Percentiles rank a stretch among this genome's conserved stretches.
Evolutionary conservation across 495 filamentous ascomycete genomes (phyloP).

Genomic region (Eremomyces bilateralis): DNA sequence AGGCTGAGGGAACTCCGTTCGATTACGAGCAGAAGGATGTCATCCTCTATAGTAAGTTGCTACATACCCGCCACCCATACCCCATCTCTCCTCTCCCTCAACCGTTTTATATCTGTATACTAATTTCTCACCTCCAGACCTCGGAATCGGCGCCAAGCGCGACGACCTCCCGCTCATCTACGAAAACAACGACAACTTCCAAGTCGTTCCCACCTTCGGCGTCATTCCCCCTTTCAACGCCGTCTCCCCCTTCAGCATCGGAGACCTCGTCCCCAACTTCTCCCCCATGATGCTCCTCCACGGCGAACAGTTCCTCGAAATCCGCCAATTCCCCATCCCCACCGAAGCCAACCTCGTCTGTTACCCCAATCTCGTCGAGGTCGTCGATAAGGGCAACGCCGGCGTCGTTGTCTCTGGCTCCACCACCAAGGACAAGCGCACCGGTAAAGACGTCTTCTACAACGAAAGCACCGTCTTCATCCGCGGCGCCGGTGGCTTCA

Average conservation of each 20-base stretch:
- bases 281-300: slow-evolving; percentile 97
- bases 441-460: slow-evolving; percentile 83
- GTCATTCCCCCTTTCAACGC: slow-evolving; percentile 87
- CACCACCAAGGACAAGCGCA: slow-evolving; percentile 57
- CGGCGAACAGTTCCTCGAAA: slow-evolving; percentile 95
- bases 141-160: slow-evolving; percentile 84
- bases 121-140: slow-evolving; percentile 21
- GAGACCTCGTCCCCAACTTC: slow-evolving; percentile 82
- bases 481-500: slow-evolving; percentile 81
- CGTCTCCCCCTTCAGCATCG: slow-evolving; percentile 53
- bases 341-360: slow-evolving; percentile 63
- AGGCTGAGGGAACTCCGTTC: slow-evolving; percentile 57
- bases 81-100: too few relatives aligned
- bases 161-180: slow-evolving; percentile 73
- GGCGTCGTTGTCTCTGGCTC: slow-evolving; percentile 62
- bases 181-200: slow-evolving; percentile 78
- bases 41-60: slow-evolving; percentile 59
- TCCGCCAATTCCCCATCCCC: slow-evolving; percentile 85
- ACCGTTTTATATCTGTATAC: too few relatives aligned
- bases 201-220: slow-evolving; percentile 81
- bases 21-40: slow-evolving; percentile 66
- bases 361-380: slow-evolving; percentile 74
- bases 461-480: slow-evolving; percentile 87
- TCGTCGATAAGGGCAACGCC: slow-evolving; percentile 86
- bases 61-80: too few relatives aligned